Conservation (phyloP, 768 basidiomycete genomes). For the Stropharia rugosoannulata region DNA sequence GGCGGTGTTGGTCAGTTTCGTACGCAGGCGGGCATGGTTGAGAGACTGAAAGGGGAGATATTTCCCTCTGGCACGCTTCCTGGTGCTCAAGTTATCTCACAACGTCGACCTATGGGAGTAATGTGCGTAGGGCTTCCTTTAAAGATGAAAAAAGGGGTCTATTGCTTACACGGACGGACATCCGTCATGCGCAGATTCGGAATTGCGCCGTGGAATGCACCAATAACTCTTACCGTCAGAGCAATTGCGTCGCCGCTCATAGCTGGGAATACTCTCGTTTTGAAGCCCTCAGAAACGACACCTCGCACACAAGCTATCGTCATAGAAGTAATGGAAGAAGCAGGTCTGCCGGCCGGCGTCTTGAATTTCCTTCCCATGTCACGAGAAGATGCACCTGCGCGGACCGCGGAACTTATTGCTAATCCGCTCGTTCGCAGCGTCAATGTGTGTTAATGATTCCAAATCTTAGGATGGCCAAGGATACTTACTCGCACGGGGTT, state of each 20-base stretch:
- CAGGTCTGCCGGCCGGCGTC: slow-evolving; percentile 60
- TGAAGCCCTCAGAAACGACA: slow-evolving; percentile 51
- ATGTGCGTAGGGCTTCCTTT: slow-evolving; percentile 33
- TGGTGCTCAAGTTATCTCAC: slow-evolving; percentile 43
- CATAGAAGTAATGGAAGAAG: slow-evolving; percentile 49
- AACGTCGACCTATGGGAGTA: slow-evolving; percentile 50
- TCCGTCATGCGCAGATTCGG: slow-evolving; percentile 35
- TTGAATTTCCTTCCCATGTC: slow-evolving; percentile 54
- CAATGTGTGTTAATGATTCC: slow-evolving; percentile 35
- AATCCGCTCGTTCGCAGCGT: slow-evolving; percentile 52
- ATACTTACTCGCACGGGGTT: not conserved
- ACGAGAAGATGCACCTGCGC: slow-evolving; percentile 37
- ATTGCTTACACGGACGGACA: not conserved
- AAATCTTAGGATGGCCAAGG: not conserved
- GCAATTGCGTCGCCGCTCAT: slow-evolving; percentile 46
- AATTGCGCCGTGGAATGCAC: slow-evolving; percentile 59
- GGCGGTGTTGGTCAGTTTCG: slow-evolving; percentile 24
- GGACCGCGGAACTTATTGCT: slow-evolving; percentile 52
- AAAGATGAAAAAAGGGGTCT: not conserved
- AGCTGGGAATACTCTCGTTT: slow-evolving; percentile 56
- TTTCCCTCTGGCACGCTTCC: slow-evolving; percentile 40
- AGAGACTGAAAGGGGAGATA: slow-evolving; percentile 40
- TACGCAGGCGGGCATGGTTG: slow-evolving; percentile 31
- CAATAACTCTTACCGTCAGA: slow-evolving; percentile 41
- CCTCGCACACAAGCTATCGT: slow-evolving; percentile 47